Percentiles rank a stretch among this genome's conserved stretches.
Evolutionary conservation across 306 rosid genomes (phyloP).

Genomic region (Vigna unguiculata): DNA sequence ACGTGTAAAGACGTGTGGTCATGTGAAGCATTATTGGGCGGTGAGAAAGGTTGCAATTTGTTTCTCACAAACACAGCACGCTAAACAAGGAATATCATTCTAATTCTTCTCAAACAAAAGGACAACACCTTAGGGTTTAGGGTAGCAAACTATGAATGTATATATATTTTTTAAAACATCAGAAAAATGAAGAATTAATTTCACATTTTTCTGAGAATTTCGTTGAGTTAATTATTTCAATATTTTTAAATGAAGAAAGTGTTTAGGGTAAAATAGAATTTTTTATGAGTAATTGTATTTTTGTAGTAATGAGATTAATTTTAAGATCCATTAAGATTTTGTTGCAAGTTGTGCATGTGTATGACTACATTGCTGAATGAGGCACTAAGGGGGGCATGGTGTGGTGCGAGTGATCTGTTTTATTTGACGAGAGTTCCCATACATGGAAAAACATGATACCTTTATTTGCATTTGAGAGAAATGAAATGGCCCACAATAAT

Average conservation of each 20-base stretch:
- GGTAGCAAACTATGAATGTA: too few relatives aligned
- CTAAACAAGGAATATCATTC: slow-evolving; percentile 29
- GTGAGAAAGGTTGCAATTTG: slow-evolving; percentile 56
- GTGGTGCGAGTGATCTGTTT: slow-evolving; percentile 39
- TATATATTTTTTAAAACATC: too few relatives aligned
- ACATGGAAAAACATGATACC: slow-evolving; percentile 19
- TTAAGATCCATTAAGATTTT: not conserved
- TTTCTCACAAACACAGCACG: slow-evolving; percentile 37
- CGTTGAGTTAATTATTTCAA: too few relatives aligned
- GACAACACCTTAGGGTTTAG: too few relatives aligned
- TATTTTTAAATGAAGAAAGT: too few relatives aligned
- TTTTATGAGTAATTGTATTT: too few relatives aligned
- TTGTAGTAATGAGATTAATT: too few relatives aligned
- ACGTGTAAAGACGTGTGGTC: slow-evolving; percentile 66
- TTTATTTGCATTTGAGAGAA: slow-evolving; percentile 6
- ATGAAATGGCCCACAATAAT: slow-evolving; percentile 21
- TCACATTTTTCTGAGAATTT: not conserved
- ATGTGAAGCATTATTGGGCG: slow-evolving; percentile 76
- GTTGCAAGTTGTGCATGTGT: not conserved
- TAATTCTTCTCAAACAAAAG: slow-evolving; percentile 12
- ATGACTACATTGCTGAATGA: slow-evolving; percentile 22
- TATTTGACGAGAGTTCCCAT: not conserved
- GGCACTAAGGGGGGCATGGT: slow-evolving; percentile 40
- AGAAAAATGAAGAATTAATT: too few relatives aligned
- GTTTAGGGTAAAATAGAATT: too few relatives aligned